Conservation (phyloP, 768 basidiomycete genomes). For the Mycena kentingensis region DNA sequence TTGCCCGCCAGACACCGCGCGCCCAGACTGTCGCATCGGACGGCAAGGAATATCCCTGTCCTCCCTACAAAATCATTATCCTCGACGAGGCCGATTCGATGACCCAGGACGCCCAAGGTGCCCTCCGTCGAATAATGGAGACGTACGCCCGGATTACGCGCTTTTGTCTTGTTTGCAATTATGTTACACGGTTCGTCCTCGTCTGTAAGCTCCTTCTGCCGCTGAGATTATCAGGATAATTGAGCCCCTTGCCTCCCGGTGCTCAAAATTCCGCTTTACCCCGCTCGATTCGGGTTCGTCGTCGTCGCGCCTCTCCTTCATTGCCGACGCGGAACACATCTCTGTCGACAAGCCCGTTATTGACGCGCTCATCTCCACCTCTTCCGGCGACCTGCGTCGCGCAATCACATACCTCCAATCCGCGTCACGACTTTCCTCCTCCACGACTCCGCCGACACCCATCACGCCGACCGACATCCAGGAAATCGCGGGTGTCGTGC, state of each 20-base stretch:
- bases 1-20: conserved; percentile 89
- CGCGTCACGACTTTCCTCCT: conserved; percentile 82
- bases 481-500: conserved; percentile 96
- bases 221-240: conserved; percentile 70
- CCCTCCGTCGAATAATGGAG: conserved; percentile 98
- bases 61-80: conserved; percentile 98
- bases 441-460: conserved; percentile 67
- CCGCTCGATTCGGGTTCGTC: conserved; percentile 84
- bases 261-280: conserved; percentile 98
- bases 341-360: conserved; percentile 60
- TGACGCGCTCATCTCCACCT: conserved; percentile 72
- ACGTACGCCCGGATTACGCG: conserved; percentile 96
- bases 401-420: conserved; percentile 98
- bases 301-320: conserved; percentile 71
- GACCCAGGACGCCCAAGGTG: conserved; percentile 99
- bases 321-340: conserved; percentile 77
- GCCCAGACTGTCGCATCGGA: conserved; percentile 75
- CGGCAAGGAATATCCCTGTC: conserved; percentile 87
- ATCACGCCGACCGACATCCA: conserved; percentile 83
- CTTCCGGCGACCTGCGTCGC: conserved; percentile 91
- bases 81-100: conserved; percentile 99
- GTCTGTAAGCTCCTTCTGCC: background rate
- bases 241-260: conserved; percentile 96
- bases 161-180: conserved; percentile 98
- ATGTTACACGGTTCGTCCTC: conserved; percentile 83